Conservation (phyloP, 2,329 filamentous ascomycete genomes). For the Hypoxylon sp. region DNA sequence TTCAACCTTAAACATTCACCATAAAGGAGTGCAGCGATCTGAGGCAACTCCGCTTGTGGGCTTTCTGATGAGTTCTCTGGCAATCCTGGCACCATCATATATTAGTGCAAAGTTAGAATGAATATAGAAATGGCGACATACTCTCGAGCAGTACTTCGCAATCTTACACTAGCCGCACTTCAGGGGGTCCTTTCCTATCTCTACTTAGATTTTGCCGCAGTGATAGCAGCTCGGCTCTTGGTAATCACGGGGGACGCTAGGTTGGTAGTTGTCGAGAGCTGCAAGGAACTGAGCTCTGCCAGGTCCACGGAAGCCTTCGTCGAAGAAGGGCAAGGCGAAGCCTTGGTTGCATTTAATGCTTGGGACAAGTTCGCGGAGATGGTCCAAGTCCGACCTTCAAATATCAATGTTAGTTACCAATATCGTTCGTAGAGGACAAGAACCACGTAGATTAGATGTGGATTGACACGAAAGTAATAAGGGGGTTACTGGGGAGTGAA, state of each 20-base stretch:
- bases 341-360: slow-evolving; percentile 13
- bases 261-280: slow-evolving; percentile 36
- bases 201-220: slow-evolving; percentile 35
- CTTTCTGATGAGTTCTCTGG: slow-evolving; percentile 27
- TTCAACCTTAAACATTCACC: slow-evolving; percentile 1
- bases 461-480: neutral
- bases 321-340: neutral
- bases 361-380: slow-evolving; percentile 30
- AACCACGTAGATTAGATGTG: neutral
- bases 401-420: neutral
- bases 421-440: too few relatives aligned
- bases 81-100: slow-evolving; percentile 16
- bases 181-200: slow-evolving; percentile 13
- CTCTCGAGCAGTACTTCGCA: slow-evolving; percentile 34
- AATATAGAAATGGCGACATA: slow-evolving; percentile 5
- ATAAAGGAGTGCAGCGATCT: neutral
- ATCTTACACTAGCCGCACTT: slow-evolving; percentile 27
- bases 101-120: neutral
- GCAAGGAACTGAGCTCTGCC: slow-evolving; percentile 37
- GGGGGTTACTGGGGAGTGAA: neutral
- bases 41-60: slow-evolving; percentile 15
- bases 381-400: slow-evolving; percentile 24
- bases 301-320: slow-evolving; percentile 31
- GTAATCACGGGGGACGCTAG: slow-evolving; percentile 32
- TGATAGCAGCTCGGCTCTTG: slow-evolving; percentile 38